A percentile compares a stretch with the other conserved stretches of the same genome.
These are phyloP conservation scores for Aspergillus amoenus DNA, from an alignment of 2,329 filamentous ascomycete species.

Conservation along the genomic window DNA sequence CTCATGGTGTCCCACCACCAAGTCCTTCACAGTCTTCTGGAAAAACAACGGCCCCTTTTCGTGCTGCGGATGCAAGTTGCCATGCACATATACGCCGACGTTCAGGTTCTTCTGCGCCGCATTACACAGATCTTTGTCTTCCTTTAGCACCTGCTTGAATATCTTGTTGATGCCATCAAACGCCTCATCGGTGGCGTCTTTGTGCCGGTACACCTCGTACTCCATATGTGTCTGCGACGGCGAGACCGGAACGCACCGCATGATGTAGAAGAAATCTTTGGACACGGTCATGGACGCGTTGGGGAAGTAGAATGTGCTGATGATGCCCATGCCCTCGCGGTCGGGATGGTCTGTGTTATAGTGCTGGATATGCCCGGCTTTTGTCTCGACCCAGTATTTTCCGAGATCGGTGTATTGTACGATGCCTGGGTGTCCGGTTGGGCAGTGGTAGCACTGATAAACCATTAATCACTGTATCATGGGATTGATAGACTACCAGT, in stretches of 20 bases:
- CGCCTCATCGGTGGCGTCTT: conserved; percentile 56
- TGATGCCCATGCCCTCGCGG: conserved; percentile 48
- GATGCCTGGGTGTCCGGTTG: conserved; percentile 20
- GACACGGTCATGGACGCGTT: conserved; percentile 36
- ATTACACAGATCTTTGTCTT: conserved; percentile 63
- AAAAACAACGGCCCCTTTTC: conserved; percentile 59
- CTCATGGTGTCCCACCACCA: conserved; percentile 48
- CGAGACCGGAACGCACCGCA: conserved; percentile 58
- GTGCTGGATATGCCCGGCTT: conserved; percentile 47
- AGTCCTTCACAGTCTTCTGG: conserved; percentile 52
- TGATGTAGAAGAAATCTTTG: conserved; percentile 61
- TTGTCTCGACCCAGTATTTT: conserved; percentile 53
- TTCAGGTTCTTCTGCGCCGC: conserved; percentile 60
- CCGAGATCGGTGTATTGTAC: conserved; percentile 52
- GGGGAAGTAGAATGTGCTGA: conserved; percentile 36
- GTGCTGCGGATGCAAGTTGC: conserved; percentile 58
- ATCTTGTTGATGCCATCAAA: conserved; percentile 58
- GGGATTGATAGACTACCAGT: no score
- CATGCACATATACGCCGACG: conserved; percentile 59
- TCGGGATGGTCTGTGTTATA: background rate
- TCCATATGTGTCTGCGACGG: conserved; percentile 56
- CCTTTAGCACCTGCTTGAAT: conserved; percentile 63
- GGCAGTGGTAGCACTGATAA: conserved; percentile 28
- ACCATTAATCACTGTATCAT: no score
- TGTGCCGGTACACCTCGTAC: conserved; percentile 65